Conservation (phyloP, 257 asterid species). For the Solanum etuberosum region DNA sequence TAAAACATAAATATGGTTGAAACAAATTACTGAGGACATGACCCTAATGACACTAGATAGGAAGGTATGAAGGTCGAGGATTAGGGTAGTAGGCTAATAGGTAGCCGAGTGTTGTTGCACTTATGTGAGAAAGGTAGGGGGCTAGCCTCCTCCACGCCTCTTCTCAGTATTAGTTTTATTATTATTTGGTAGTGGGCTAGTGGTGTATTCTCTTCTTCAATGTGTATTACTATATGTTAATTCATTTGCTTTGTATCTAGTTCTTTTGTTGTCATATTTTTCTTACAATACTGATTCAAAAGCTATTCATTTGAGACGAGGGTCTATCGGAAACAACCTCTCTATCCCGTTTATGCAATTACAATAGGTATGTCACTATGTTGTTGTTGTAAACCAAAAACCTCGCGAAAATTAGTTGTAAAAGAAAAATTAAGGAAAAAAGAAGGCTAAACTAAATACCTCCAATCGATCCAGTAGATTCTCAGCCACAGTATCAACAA, state of each 20-base stretch:
- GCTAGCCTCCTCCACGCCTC: neutral
- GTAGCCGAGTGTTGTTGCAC: neutral
- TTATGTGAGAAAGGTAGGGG: neutral
- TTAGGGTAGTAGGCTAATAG: neutral
- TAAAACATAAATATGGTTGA: neutral
- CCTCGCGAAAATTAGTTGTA: neutral
- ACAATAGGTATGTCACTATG: neutral
- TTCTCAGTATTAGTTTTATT: neutral
- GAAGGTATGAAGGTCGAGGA: neutral
- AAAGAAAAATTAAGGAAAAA: neutral
- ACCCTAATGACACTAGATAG: neutral
- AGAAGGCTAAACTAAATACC: constrained; percentile 22
- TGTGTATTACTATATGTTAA: neutral
- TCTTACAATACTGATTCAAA: neutral
- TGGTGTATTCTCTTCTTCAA: neutral
- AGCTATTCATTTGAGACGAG: neutral
- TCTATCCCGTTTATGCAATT: neutral
- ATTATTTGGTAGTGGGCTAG: neutral
- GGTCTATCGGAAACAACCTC: neutral
- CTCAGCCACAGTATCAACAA: constrained; percentile 78
- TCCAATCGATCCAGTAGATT: constrained; percentile 83
- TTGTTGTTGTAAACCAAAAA: neutral
- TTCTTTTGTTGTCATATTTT: neutral
- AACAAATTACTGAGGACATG: neutral
- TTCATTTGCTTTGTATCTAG: neutral